Percentiles rank a stretch among this genome's conserved stretches.
phyloP scores from a whole-genome alignment of 1,284 basidiomycete species.

The Sporisorium iseilematis-ciliati region DNA sequence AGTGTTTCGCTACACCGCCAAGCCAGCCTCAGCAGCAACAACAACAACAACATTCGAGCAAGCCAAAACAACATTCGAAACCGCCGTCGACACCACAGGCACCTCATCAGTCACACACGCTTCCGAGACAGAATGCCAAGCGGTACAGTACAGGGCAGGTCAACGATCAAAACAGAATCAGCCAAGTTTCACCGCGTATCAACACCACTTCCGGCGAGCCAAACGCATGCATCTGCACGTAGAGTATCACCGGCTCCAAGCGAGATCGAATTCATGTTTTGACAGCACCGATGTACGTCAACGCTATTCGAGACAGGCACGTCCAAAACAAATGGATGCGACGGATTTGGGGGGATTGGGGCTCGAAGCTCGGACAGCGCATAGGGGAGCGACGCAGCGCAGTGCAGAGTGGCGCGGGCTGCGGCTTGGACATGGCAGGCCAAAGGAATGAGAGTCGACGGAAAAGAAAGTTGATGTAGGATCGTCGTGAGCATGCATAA shows the following conservation, averaged over 20 bases:
- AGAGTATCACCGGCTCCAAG: neutral
- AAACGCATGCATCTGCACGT: slow-evolving; percentile 7
- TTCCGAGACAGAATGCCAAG: neutral
- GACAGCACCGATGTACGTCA: slow-evolving; percentile 8
- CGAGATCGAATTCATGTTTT: slow-evolving; percentile 13
- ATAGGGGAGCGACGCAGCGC: neutral
- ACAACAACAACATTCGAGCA: slow-evolving; percentile 1
- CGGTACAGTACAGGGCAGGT: neutral
- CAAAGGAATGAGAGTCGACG: slow-evolving; percentile 14
- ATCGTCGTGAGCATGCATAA: slow-evolving; percentile 18
- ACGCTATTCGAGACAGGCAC: slow-evolving; percentile 16
- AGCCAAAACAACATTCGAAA: slow-evolving; percentile 12
- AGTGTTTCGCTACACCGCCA: neutral
- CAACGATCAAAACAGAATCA: neutral
- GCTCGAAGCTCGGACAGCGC: neutral
- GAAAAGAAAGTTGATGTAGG: slow-evolving; percentile 27
- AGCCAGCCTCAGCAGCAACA: neutral
- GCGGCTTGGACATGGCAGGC: neutral
- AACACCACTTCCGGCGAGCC: slow-evolving; percentile 27
- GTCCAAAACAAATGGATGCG: slow-evolving; percentile 1
- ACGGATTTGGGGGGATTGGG: slow-evolving; percentile 19
- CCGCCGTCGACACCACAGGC: neutral
- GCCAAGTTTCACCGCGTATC: neutral
- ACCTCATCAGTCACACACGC: neutral
- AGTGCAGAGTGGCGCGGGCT: neutral